phyloP scores from a whole-genome alignment of 192 early-diverging fungal genomes.

The Entophlyctis luteolus region DNA sequence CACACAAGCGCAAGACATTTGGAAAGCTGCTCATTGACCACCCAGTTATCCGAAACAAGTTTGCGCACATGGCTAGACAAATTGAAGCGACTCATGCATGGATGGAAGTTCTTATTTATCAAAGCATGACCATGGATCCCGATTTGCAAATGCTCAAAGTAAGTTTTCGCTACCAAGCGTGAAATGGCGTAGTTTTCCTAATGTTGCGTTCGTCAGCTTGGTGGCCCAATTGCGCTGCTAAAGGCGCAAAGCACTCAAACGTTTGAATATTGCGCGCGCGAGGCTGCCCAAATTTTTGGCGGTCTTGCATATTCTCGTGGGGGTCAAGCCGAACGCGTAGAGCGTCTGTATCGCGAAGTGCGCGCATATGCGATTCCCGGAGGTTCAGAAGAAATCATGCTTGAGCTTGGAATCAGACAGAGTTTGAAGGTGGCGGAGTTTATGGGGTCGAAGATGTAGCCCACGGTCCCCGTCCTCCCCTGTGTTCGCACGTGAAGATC shows the following conservation, averaged over 20 bases:
- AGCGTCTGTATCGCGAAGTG: conserved; percentile 84
- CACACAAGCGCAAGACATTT: conserved; percentile 81
- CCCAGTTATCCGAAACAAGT: conserved; percentile 58
- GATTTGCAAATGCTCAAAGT: conserved; percentile 64
- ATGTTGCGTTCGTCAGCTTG: conserved; percentile 51
- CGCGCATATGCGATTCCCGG: conserved; percentile 50
- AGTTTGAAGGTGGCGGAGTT: conserved; percentile 73
- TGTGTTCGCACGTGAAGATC: too few species aligned
- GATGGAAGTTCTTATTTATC: conserved; percentile 75
- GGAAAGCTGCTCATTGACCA: conserved; percentile 82
- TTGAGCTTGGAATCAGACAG: conserved; percentile 80
- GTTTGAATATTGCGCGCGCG: conserved; percentile 82
- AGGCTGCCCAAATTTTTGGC: conserved; percentile 90
- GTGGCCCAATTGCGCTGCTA: conserved; percentile 80
- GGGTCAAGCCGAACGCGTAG: conserved; percentile 62
- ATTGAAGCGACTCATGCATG: conserved; percentile 84
- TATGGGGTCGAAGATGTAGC: conserved; percentile 58
- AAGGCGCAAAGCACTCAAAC: conserved; percentile 84
- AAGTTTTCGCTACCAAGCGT: background rate
- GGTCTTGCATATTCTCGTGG: conserved; percentile 69
- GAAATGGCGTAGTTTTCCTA: too few species aligned
- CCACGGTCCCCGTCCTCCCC: too few species aligned
- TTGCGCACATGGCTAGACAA: conserved; percentile 78
- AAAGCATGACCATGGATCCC: conserved; percentile 61
- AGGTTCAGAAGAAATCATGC: conserved; percentile 86